phyloP scores from a whole-genome alignment of 805 yeast genomes.

The Starmerella asiatica region DNA sequence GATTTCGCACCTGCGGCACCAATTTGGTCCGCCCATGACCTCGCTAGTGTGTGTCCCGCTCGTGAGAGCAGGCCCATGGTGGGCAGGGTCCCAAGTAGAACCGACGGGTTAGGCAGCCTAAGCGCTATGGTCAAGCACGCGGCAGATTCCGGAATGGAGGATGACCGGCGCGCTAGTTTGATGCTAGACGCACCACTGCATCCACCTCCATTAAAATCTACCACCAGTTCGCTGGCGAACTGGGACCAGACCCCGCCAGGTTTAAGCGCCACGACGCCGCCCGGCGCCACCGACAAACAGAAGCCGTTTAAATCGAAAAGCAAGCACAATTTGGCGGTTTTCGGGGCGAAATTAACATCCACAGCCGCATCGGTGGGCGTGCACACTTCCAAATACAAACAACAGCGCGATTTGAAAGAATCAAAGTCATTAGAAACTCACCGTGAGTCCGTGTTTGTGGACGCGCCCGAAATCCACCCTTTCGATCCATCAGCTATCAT shows the following conservation, averaged over 20 bases:
- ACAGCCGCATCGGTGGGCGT: constrained; percentile 27
- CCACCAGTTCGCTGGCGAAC: background rate
- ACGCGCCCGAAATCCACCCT: constrained; percentile 13
- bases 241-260: background rate
- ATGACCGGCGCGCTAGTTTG: too few relatives aligned
- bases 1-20: too few relatives aligned
- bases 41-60: too few relatives aligned
- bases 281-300: constrained; percentile 5
- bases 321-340: constrained; percentile 19
- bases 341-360: constrained; percentile 21
- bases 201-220: background rate
- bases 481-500: constrained; percentile 1
- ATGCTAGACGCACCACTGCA: constrained; percentile 1
- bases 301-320: constrained; percentile 14
- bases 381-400: constrained; percentile 20
- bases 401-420: constrained; percentile 9
- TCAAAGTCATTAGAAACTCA: constrained; percentile 2
- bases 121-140: too few relatives aligned
- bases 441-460: constrained; percentile 12
- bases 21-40: too few relatives aligned
- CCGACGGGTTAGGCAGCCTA: too few relatives aligned
- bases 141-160: too few relatives aligned
- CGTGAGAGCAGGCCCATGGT: too few relatives aligned
- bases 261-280: background rate
- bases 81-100: too few relatives aligned